Conservation (phyloP, 2,329 filamentous ascomycete species). For the Zasmidium cellare region DNA sequence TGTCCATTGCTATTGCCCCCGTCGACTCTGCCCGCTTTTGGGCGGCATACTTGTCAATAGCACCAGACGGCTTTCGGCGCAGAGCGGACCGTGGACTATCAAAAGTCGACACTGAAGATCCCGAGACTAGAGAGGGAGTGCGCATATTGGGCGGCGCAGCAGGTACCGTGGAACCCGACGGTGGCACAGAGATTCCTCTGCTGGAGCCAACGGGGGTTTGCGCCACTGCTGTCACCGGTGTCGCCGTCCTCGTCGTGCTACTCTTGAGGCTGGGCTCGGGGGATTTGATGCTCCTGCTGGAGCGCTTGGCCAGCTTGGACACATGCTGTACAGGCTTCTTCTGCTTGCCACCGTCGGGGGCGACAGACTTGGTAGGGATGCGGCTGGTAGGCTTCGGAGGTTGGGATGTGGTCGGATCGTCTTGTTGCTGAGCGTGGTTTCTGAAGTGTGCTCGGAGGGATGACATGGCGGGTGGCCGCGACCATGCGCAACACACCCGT, state of each 20-base stretch:
- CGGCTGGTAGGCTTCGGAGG: constrained; percentile 19
- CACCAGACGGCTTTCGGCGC: constrained; percentile 45
- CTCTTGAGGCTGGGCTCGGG: constrained; percentile 15
- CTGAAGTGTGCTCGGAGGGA: constrained; percentile 8
- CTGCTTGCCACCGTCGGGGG: constrained; percentile 10
- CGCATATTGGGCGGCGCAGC: constrained; percentile 31
- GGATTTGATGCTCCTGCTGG: constrained; percentile 21
- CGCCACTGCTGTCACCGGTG: constrained; percentile 12
- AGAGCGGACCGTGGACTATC: constrained; percentile 48
- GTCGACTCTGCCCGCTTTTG: constrained; percentile 30
- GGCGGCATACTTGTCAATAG: constrained; percentile 40
- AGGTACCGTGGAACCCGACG: constrained; percentile 7
- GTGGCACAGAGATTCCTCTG: constrained; percentile 10
- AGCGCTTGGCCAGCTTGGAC: constrained; percentile 27
- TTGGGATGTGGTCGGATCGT: constrained; percentile 3
- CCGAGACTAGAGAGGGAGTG: constrained; percentile 51
- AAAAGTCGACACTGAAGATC: constrained; percentile 47
- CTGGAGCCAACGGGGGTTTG: constrained; percentile 8
- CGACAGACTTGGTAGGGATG: constrained; percentile 21
- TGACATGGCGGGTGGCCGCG: constrained; percentile 13
- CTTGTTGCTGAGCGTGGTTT: constrained; percentile 1
- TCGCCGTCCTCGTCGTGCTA: constrained; percentile 17
- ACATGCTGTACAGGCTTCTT: constrained; percentile 26
- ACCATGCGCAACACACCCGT: constrained; percentile 10
- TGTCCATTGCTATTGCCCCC: constrained; percentile 31